These are phyloP conservation scores for Pseudocercospora eumusae DNA, from an alignment of 2,329 filamentous ascomycete genomes.

Conservation along the genomic window DNA sequence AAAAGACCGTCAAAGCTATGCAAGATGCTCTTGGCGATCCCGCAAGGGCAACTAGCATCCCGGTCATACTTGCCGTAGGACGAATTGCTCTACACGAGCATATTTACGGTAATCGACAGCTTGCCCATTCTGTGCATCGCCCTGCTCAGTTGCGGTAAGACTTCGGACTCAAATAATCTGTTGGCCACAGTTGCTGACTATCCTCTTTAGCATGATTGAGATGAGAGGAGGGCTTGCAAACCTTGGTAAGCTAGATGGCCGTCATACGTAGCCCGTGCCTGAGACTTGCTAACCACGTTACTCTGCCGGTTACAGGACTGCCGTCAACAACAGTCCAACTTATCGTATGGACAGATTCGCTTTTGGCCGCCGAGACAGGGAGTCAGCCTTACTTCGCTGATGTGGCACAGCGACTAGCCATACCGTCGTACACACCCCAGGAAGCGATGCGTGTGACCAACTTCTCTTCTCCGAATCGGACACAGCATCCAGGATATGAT, in stretches of 20 bases:
- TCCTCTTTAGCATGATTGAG: constrained; percentile 21
- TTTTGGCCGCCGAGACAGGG: constrained; percentile 23
- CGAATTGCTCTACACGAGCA: constrained; percentile 32
- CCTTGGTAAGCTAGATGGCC: constrained; percentile 6
- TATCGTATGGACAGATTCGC: constrained; percentile 26
- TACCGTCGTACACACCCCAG: constrained; percentile 23
- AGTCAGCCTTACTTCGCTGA: constrained; percentile 22
- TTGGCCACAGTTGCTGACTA: not conserved
- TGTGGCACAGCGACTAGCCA: constrained; percentile 19
- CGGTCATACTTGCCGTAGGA: constrained; percentile 32
- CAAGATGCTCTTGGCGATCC: constrained; percentile 30
- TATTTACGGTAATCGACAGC: constrained; percentile 29
- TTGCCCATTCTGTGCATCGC: constrained; percentile 27
- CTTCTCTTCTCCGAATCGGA: constrained; percentile 23
- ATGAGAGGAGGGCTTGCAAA: constrained; percentile 25
- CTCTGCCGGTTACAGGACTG: not conserved
- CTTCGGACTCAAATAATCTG: not conserved
- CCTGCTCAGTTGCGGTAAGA: constrained; percentile 25
- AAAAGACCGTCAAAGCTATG: constrained; percentile 28
- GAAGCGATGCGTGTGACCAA: constrained; percentile 27
- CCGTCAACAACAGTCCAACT: constrained; percentile 23
- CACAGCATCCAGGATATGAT: constrained; percentile 25
- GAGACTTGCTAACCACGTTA: not conserved
- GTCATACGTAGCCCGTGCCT: not conserved
- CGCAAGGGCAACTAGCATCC: constrained; percentile 25